A percentile compares a stretch with the other conserved stretches of the same genome.
Conservation (phyloP, 2,329 filamentous ascomycete species). For the Arachnomyces sp. region DNA sequence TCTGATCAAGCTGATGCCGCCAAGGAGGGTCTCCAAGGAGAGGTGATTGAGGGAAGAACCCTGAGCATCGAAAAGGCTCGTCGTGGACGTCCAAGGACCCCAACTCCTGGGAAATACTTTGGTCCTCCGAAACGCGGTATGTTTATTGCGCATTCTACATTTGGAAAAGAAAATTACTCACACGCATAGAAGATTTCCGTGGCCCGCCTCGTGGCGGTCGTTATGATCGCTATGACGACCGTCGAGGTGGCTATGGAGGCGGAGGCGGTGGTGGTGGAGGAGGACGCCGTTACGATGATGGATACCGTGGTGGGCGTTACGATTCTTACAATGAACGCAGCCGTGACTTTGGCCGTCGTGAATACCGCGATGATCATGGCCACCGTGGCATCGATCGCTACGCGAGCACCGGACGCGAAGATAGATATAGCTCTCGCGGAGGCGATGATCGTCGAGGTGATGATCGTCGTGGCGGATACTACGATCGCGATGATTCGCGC, state of each 20-base stretch:
- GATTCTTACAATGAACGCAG: conserved; percentile 47
- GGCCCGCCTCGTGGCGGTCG: conserved; percentile 38
- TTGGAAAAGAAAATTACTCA: conserved; percentile 13
- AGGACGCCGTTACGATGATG: conserved; percentile 46
- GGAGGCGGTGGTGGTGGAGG: too few species aligned
- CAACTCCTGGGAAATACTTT: conserved; percentile 98
- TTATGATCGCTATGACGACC: conserved; percentile 46
- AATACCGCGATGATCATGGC: conserved; percentile 21
- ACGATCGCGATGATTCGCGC: conserved; percentile 43
- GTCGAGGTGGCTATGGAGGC: conserved; percentile 45
- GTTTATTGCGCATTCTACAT: conserved; percentile 26
- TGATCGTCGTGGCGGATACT: conserved; percentile 43
- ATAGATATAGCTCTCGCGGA: conserved; percentile 38
- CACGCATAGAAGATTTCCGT: conserved; percentile 37
- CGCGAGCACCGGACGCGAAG: conserved; percentile 34
- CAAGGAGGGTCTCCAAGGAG: conserved; percentile 90
- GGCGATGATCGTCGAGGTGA: conserved; percentile 40
- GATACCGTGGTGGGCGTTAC: conserved; percentile 39
- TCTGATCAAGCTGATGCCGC: conserved; percentile 92
- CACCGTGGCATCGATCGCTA: conserved; percentile 49
- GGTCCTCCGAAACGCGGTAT: conserved; percentile 94
- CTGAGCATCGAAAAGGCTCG: conserved; percentile 98
- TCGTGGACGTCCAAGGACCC: conserved; percentile 86
- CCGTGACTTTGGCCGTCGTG: conserved; percentile 12
- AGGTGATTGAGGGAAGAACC: conserved; percentile 89